Evolutionary conservation across 495 filamentous ascomycete species (phyloP), one percentile per base, ranked within the genome.

Genomic region (Zalerion maritima): DNA sequence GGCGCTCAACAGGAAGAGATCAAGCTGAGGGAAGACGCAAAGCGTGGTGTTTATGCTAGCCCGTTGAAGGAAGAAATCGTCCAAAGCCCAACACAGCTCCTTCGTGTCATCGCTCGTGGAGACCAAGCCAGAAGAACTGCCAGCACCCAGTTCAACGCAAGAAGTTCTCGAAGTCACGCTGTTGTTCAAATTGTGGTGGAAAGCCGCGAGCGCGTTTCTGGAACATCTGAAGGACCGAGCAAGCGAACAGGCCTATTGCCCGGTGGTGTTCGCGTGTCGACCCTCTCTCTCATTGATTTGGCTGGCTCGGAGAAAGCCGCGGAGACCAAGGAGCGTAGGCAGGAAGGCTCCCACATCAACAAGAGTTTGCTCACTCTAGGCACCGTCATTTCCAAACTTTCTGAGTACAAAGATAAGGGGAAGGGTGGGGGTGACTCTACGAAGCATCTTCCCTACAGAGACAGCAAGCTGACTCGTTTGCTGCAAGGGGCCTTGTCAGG

Each of bases 181-280:
- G 89, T 97, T 15, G 89, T 97, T 16, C 89, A 97, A 55, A 96
- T 97, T 39, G 91, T 97, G 8, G 87, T 97, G 17, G 89, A 97
- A 49, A 94, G 85, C 44, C 66, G 89, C 50, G 91, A 94, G 43
- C 78, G 91, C 14, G 73, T 73, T 26, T 70, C 57, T n/a, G 57
- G 57, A 14, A 56, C 60, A 18, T 37, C 55, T 17, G 40, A 50
- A 1, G 60, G 52, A 2, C 77, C 84, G 19, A 67, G 48, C 47
- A 89, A 89, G 40, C 71, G 86, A 24, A 67, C 78, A 6, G 81
- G 71, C 3, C 65, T 94, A 10, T 57, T 73, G 11, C 85, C 85
- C 11, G 91, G 89, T 28, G 91, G 91, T 37, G 89, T 96, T 13
- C 75, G 86, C 23, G 89, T 97, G 8, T 94, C 86, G 10, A 96